These are phyloP conservation scores for Lepidium sativum DNA, from an alignment of 345 rosid species.

Conservation along the genomic window DNA sequence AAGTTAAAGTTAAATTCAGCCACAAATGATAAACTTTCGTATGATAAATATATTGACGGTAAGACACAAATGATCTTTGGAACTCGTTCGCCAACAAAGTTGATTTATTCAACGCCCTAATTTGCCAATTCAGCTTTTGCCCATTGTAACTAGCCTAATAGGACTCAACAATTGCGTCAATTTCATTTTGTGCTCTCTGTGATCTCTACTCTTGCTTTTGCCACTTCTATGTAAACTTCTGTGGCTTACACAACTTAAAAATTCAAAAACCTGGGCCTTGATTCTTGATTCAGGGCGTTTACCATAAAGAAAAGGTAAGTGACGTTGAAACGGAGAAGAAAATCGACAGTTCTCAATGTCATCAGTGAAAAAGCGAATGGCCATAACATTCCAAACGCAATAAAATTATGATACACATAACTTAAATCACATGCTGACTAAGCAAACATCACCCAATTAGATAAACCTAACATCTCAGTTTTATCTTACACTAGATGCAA, in stretches of 20 bases:
- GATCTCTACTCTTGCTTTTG: neutral
- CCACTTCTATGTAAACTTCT: neutral
- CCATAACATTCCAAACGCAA: neutral
- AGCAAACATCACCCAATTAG: neutral
- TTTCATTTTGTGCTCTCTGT: conserved; percentile 1
- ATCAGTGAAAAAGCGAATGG: conserved; percentile 2
- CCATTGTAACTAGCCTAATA: no score
- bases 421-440: neutral
- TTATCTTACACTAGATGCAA: neutral
- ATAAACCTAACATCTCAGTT: neutral
- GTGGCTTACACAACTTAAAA: neutral
- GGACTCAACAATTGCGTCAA: neutral
- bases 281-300: neutral
- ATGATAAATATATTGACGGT: no score
- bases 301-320: neutral
- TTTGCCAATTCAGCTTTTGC: no score
- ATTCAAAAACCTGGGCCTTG: neutral
- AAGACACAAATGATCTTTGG: no score
- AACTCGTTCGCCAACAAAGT: no score
- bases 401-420: no score
- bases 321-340: neutral
- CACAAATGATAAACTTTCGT: no score
- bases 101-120: no score
- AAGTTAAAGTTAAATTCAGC: no score
- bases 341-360: neutral